Evolutionary conservation across 768 basidiomycete species (phyloP).

Genomic region (Gelatoporia subvermispora): DNA sequence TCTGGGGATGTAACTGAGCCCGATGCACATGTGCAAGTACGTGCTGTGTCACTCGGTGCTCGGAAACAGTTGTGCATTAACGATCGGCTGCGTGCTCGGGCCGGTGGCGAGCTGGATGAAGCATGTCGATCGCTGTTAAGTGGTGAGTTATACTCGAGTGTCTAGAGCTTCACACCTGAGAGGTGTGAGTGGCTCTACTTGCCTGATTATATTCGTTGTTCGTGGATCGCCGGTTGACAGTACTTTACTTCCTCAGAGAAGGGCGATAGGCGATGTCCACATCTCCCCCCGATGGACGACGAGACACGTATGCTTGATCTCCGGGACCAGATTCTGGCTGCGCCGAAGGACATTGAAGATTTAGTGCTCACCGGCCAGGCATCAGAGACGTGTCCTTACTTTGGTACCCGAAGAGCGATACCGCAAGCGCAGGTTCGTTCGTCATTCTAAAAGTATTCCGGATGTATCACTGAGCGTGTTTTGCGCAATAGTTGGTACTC

Average conservation of each 20-base stretch:
- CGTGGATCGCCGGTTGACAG: not conserved
- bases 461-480: slow-evolving; percentile 1
- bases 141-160: slow-evolving; percentile 9
- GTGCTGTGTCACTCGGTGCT: slow-evolving; percentile 83
- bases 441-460: not conserved
- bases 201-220: not conserved
- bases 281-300: slow-evolving; percentile 68
- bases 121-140: slow-evolving; percentile 68
- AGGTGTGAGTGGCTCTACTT: not conserved
- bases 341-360: slow-evolving; percentile 93
- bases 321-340: slow-evolving; percentile 82
- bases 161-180: not conserved
- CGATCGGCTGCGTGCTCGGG: slow-evolving; percentile 59
- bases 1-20: not conserved
- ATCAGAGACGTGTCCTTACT: slow-evolving; percentile 83
- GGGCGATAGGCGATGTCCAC: slow-evolving; percentile 66
- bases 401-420: slow-evolving; percentile 83
- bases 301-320: slow-evolving; percentile 73
- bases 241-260: slow-evolving; percentile 35
- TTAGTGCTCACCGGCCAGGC: slow-evolving; percentile 69
- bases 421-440: slow-evolving; percentile 77
- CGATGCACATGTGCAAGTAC: slow-evolving; percentile 21
- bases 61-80: slow-evolving; percentile 93
- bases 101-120: slow-evolving; percentile 72
- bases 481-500: slow-evolving; percentile 62